Percentiles rank a stretch among this genome's conserved stretches.
Conservation (phyloP, 345 rosid species). For the Sisymbrium altissimum region DNA sequence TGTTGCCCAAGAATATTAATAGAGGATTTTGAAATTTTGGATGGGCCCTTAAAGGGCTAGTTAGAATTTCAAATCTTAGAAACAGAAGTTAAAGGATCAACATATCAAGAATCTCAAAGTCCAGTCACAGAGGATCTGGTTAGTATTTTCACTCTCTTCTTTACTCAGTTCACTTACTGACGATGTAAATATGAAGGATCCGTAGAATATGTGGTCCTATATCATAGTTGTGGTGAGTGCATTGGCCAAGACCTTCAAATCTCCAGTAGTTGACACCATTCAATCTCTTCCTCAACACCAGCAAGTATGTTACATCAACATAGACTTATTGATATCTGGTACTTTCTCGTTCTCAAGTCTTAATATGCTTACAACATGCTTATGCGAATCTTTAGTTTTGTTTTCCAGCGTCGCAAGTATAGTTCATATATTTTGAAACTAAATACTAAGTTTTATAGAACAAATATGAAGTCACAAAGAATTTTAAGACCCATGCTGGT, state of each 20-base stretch:
- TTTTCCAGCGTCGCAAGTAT: not conserved
- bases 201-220: not conserved
- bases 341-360: not conserved
- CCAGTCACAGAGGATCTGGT: conserved; percentile 39
- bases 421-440: not conserved
- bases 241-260: conserved; percentile 75
- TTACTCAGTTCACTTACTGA: conserved; percentile 4
- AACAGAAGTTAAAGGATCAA: conserved; percentile 51
- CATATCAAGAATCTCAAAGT: conserved; percentile 17
- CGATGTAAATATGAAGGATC: not conserved
- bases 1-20: not conserved
- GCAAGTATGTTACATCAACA: conserved; percentile 52
- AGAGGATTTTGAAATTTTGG: too few relatives aligned
- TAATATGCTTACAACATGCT: not conserved
- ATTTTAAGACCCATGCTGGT: not conserved
- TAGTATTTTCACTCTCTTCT: conserved; percentile 26
- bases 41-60: too few relatives aligned
- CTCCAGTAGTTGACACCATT: conserved; percentile 78
- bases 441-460: not conserved
- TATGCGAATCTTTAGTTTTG: not conserved
- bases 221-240: conserved; percentile 50
- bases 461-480: not conserved
- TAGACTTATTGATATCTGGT: not conserved
- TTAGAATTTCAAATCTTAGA: conserved; percentile 79
- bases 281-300: conserved; percentile 96